Evolutionary conservation across 805 yeast species (phyloP).

Genomic region (Komagataella kurtzmanii): DNA sequence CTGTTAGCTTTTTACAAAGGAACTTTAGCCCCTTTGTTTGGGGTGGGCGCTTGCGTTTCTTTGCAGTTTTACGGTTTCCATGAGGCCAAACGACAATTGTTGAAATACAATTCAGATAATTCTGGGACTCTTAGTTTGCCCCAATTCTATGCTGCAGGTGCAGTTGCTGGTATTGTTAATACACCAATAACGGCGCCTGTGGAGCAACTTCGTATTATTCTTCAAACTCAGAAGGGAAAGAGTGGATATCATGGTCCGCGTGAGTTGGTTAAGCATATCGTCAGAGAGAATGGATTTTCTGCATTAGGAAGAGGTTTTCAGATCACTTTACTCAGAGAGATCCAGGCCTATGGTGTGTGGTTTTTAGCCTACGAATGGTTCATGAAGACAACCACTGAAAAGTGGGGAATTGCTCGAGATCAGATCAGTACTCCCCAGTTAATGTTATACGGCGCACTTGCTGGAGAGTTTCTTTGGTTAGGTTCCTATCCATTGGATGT

Average conservation of each 20-base stretch:
- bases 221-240: conserved; percentile 32
- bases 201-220: conserved; percentile 49
- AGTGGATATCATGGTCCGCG: conserved; percentile 27
- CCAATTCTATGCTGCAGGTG: conserved; percentile 50
- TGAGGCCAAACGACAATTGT: conserved; percentile 48
- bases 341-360: conserved; percentile 72
- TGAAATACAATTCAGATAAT: conserved; percentile 13
- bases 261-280: conserved; percentile 30
- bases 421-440: conserved; percentile 43
- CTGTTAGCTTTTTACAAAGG: conserved; percentile 84
- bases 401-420: conserved; percentile 24
- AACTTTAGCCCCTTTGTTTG: conserved; percentile 82
- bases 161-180: conserved; percentile 53
- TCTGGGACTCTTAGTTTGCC: conserved; percentile 26
- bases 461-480: conserved; percentile 85
- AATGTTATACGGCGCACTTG: conserved; percentile 43
- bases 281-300: conserved; percentile 23
- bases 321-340: conserved; percentile 43
- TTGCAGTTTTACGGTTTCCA: conserved; percentile 75
- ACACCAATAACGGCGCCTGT: conserved; percentile 52
- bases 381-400: conserved; percentile 24
- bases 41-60: conserved; percentile 97
- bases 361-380: conserved; percentile 49
- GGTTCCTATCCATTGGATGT: conserved; percentile 83
- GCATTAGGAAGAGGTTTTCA: conserved; percentile 44